Evolutionary conservation across 768 basidiomycete species (phyloP).

Genomic region (Rhizopogon vulgaris): DNA sequence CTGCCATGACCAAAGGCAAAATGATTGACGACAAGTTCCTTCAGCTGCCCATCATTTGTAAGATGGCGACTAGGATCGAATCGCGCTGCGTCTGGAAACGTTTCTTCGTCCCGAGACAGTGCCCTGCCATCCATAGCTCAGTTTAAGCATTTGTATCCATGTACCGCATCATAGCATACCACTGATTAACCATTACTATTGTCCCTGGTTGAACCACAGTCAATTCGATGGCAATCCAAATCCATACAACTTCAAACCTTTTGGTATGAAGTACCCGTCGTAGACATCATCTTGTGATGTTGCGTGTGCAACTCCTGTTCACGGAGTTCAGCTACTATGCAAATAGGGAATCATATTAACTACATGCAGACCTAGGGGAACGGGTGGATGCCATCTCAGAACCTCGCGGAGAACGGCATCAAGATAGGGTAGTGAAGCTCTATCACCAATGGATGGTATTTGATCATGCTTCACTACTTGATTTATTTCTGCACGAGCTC

Average conservation of each 20-base stretch:
- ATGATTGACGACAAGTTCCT: not conserved
- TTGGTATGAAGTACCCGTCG: slow-evolving; percentile 41
- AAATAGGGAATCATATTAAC: too few species aligned
- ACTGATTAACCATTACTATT: not conserved
- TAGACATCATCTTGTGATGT: slow-evolving; percentile 8
- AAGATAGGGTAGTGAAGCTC: too few species aligned
- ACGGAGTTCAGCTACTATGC: not conserved
- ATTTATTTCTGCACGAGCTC: too few species aligned
- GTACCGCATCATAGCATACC: too few species aligned
- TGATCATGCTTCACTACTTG: too few species aligned
- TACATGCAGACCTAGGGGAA: too few species aligned
- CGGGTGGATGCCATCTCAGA: too few species aligned
- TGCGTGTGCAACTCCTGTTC: slow-evolving; percentile 15
- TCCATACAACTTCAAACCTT: slow-evolving; percentile 28
- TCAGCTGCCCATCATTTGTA: not conserved
- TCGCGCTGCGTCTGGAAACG: not conserved
- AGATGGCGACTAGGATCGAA: not conserved
- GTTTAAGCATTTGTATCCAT: not conserved
- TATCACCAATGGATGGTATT: too few species aligned
- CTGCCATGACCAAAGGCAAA: too few species aligned
- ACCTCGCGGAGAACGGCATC: too few species aligned
- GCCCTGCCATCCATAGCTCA: not conserved
- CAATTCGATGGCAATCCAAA: not conserved
- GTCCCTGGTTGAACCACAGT: not conserved
- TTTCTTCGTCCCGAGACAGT: not conserved